Evolutionary conservation across 495 filamentous ascomycete species (phyloP).

Genomic region (Daldinia caldariorum): DNA sequence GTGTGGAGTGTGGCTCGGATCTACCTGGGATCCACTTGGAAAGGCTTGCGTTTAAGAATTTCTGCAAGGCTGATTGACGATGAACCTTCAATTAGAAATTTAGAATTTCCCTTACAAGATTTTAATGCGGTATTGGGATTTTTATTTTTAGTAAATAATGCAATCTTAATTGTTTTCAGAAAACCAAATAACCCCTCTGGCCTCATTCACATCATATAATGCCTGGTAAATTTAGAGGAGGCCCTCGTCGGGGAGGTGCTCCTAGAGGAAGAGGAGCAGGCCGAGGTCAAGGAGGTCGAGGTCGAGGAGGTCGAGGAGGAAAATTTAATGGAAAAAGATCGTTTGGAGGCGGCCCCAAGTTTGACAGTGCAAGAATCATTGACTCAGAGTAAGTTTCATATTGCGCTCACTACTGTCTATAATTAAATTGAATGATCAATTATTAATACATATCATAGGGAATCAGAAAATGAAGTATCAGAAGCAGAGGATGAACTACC

Average conservation of each 20-base stretch:
- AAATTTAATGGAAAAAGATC: constrained; percentile 21
- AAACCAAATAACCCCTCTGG: neutral
- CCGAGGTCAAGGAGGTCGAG: constrained; percentile 43
- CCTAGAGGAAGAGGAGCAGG: constrained; percentile 37
- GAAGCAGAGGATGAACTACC: constrained; percentile 50
- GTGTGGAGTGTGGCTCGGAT: constrained; percentile 17
- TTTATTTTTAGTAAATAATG: neutral
- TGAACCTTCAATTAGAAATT: constrained; percentile 18
- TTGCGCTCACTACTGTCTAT: too few species aligned
- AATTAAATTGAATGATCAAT: neutral
- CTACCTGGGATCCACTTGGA: too few species aligned
- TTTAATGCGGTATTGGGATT: neutral
- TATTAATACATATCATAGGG: constrained; percentile 41
- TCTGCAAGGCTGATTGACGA: constrained; percentile 44
- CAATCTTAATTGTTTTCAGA: neutral
- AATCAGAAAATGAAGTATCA: constrained; percentile 59
- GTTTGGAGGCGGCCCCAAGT: constrained; percentile 25
- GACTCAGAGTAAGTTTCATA: neutral
- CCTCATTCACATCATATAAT: constrained; percentile 11
- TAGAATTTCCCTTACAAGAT: constrained; percentile 27
- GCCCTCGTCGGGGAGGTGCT: constrained; percentile 39
- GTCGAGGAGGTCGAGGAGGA: constrained; percentile 21
- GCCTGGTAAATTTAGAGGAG: constrained; percentile 42
- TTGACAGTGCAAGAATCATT: constrained; percentile 42
- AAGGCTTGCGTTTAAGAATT: constrained; percentile 33